Conservation (phyloP, 2,329 filamentous ascomycete species). For the Westerdykella sp. region DNA sequence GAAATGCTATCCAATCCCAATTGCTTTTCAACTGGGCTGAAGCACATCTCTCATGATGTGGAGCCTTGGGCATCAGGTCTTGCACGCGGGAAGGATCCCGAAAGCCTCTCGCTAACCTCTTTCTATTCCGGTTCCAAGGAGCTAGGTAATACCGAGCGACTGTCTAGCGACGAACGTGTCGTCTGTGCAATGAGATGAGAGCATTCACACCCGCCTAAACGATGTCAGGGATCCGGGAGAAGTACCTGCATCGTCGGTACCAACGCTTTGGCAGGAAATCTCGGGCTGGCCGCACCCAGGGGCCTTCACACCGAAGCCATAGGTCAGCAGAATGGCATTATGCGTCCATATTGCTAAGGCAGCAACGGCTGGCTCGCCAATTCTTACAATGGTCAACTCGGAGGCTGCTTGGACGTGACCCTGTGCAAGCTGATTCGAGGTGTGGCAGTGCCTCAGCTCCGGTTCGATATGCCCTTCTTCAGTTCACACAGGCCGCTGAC, state of each 20-base stretch:
- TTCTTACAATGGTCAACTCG: neutral
- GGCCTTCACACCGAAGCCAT: constrained; percentile 4
- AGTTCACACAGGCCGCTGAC: constrained; percentile 4
- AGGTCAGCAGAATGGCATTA: neutral
- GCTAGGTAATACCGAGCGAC: neutral
- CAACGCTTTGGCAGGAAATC: constrained; percentile 16
- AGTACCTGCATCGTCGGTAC: constrained; percentile 27
- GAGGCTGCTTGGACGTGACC: neutral
- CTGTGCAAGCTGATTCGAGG: constrained; percentile 8
- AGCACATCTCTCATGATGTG: too few relatives aligned
- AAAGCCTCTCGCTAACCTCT: neutral
- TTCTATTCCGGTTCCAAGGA: neutral
- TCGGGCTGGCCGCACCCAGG: constrained; percentile 17
- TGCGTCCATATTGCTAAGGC: constrained; percentile 10
- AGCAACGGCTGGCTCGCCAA: constrained; percentile 4
- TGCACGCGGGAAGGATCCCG: neutral
- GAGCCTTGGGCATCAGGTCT: too few relatives aligned
- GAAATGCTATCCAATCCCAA: too few relatives aligned
- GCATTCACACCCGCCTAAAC: constrained; percentile 12
- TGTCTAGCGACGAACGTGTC: constrained; percentile 3
- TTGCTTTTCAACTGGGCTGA: too few relatives aligned
- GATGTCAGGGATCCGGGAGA: constrained; percentile 9
- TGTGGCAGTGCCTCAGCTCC: constrained; percentile 28
- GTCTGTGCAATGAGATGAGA: constrained; percentile 5
- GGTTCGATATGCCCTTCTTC: constrained; percentile 10